Base-by-base conservation (phyloP, 768 basidiomycete species). In the Rhodocollybia butyracea region DNA sequence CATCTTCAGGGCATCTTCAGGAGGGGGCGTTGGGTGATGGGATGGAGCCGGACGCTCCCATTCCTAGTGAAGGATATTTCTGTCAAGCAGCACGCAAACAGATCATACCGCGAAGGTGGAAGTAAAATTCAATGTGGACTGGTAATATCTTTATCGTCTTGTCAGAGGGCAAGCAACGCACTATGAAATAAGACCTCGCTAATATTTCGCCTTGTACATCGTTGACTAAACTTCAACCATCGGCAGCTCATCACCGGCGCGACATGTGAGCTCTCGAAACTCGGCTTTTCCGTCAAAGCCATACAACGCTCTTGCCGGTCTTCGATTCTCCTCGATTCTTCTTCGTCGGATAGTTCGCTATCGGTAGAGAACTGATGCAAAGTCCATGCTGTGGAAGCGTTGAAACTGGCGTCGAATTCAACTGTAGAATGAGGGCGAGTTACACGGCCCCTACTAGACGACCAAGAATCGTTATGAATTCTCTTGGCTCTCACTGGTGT, bases 151-250 rank as follows among this genome's bases (percentile, higher is more conserved):
- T 54, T 39, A 50, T 22, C 19, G 7, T 43, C 3, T 3, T 22
- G 46, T 40, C 36, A 40, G 45, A 22, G 34, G 3, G 4, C 54
- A n/a, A 31, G n/a, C 21, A 15, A 75, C 80, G 53, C 65, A 88
- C 89, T n/a, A 19, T 90, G 90, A 43, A 91, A 59, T 56, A 91
- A 68, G 1, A 90, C 90, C 54, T n/a, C n/a, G n/a, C n/a, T n/a
- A n/a, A n/a, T n/a, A 88, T 69, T 63, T 85, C 83, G 29, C 81
- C 82, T n/a, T 67, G 72, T 11, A 61, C 68, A 56, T 73, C 77
- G 70, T 74, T 81, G 13, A 86, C 86, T 32, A 92, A 73, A 69
- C 90, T 91, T 90, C 90, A 91, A 5, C 89, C 90, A 59, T 91
- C 88, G 6, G 83, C 84, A 94, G 66, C 58, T 78, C 78, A 59